Percentiles rank a stretch among this genome's conserved stretches.
These are phyloP conservation scores for Corchorus olitorius DNA, from an alignment of 345 rosid species.

Conservation along the genomic window DNA sequence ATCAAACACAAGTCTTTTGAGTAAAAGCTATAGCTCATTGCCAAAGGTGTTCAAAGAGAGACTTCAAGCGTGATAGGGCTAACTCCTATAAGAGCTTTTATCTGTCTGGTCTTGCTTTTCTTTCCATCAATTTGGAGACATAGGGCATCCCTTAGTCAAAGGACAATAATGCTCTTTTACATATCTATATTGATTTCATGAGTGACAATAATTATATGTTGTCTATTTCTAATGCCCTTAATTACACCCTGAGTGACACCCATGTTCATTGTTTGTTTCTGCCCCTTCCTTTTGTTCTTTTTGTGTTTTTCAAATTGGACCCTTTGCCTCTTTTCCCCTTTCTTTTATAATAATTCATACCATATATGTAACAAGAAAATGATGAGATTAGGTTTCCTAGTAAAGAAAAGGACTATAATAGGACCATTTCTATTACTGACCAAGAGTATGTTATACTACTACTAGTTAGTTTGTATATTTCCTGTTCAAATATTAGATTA, in stretches of 20 bases:
- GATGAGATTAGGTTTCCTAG: not conserved
- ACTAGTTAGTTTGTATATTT: not conserved
- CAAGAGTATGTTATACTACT: not conserved
- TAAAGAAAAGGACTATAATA: not conserved
- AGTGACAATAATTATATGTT: slow-evolving; percentile 19
- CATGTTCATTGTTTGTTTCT: slow-evolving; percentile 1
- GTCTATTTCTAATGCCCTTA: slow-evolving; percentile 18
- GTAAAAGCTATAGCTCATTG: slow-evolving; percentile 23
- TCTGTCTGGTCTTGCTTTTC: not conserved
- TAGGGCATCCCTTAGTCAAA: slow-evolving; percentile 20
- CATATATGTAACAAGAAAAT: too few relatives aligned
- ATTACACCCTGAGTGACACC: not conserved
- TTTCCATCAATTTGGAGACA: not conserved
- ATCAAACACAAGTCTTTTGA: slow-evolving; percentile 21
- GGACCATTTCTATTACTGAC: too few relatives aligned
- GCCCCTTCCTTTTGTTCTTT: not conserved
- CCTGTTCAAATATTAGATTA: not conserved
- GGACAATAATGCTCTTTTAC: slow-evolving; percentile 26
- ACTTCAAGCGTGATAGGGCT: slow-evolving; percentile 15
- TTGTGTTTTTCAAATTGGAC: not conserved
- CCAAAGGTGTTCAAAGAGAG: slow-evolving; percentile 33
- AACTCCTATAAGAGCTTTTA: not conserved
- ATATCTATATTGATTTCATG: slow-evolving; percentile 12
- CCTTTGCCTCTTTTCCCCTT: not conserved
- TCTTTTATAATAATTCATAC: not conserved